A percentile compares a stretch with the other conserved stretches of the same genome.
phyloP scores from a whole-genome alignment of 1,139 yeast species.

The Arxiozyma bovina region DNA sequence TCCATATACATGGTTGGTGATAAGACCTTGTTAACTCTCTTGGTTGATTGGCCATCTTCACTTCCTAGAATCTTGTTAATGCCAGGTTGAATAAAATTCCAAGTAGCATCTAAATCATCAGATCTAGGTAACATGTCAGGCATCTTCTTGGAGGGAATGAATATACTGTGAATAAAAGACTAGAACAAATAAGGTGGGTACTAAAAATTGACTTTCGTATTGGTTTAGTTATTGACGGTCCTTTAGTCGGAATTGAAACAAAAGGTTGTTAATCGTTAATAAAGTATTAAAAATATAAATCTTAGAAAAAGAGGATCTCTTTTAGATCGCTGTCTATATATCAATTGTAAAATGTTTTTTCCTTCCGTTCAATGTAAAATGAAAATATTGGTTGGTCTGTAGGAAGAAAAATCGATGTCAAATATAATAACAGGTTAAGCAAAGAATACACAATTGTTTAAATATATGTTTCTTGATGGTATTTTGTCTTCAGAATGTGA shows the following conservation, averaged over 20 bases:
- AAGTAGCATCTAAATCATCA: slow-evolving; percentile 57
- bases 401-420: neutral
- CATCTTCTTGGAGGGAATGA: slow-evolving; percentile 16
- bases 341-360: too few species aligned
- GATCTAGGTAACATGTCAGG: slow-evolving; percentile 33
- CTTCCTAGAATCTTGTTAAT: slow-evolving; percentile 59
- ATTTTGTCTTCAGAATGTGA: neutral
- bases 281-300: neutral
- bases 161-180: neutral
- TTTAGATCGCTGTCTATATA: neutral
- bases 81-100: slow-evolving; percentile 72
- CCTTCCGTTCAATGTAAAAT: neutral
- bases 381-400: neutral
- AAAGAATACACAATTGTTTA: neutral
- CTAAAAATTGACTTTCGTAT: too few species aligned
- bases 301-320: neutral
- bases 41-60: slow-evolving; percentile 17
- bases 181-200: neutral
- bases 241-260: neutral
- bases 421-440: neutral
- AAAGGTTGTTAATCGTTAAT: neutral
- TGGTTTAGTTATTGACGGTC: neutral
- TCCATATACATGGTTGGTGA: slow-evolving; percentile 67
- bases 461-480: neutral
- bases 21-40: slow-evolving; percentile 48